phyloP scores from a whole-genome alignment of 163 green algal genomes.

The Scenedesmus sp. region DNA sequence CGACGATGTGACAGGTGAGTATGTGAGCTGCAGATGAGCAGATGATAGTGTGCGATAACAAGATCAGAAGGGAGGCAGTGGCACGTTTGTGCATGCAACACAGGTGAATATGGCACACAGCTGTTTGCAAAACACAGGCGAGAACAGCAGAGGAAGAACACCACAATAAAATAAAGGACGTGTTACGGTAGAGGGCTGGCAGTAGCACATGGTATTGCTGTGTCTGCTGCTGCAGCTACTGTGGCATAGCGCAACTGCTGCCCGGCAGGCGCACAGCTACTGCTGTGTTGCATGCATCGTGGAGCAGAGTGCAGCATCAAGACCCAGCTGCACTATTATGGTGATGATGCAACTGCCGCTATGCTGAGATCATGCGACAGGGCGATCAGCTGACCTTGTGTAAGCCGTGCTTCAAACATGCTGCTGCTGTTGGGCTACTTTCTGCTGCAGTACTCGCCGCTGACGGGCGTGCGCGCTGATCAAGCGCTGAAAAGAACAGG shows the following conservation, averaged over 20 bases:
- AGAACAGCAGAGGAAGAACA: not conserved
- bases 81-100: not conserved
- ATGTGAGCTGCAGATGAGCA: not conserved
- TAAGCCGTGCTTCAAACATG: constrained; percentile 74
- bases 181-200: not conserved
- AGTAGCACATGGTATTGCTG: not conserved
- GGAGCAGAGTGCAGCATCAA: not conserved
- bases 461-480: not conserved
- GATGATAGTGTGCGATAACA: not conserved
- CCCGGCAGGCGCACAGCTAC: not conserved
- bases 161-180: not conserved
- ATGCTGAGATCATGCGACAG: not conserved
- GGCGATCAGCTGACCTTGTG: constrained; percentile 7
- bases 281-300: not conserved
- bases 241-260: not conserved
- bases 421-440: constrained; percentile 20
- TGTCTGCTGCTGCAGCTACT: not conserved
- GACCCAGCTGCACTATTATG: not conserved
- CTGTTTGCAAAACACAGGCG: not conserved
- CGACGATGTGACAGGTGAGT: not conserved
- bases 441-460: not conserved
- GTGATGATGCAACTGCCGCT: not conserved
- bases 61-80: not conserved
- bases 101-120: not conserved
- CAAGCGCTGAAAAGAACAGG: not conserved